phyloP scores from a whole-genome alignment of 2,329 filamentous ascomycete species.

The Remersonia thermophila region DNA sequence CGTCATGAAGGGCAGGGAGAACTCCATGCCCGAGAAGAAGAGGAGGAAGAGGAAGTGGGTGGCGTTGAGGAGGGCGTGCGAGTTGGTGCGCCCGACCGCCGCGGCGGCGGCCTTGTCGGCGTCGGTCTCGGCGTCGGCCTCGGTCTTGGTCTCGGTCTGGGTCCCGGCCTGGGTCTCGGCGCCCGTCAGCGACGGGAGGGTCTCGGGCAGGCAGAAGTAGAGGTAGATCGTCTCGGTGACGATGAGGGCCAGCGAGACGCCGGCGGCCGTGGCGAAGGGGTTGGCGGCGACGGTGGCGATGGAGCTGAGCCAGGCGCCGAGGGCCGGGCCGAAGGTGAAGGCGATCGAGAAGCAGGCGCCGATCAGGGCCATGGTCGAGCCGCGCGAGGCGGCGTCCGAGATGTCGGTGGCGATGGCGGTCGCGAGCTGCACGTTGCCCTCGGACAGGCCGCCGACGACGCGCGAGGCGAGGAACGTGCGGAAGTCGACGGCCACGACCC shows the following conservation, averaged over 20 bases:
- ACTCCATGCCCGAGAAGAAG: slow-evolving; percentile 97
- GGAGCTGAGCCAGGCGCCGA: slow-evolving; percentile 75
- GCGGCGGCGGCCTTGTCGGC: slow-evolving; percentile 12
- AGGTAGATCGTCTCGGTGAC: slow-evolving; percentile 80
- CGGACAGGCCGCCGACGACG: slow-evolving; percentile 81
- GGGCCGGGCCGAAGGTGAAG: slow-evolving; percentile 88
- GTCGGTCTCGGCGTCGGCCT: slow-evolving; percentile 3
- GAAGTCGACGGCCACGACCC: slow-evolving; percentile 90
- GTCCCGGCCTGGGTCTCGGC: too few relatives aligned
- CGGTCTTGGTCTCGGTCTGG: slow-evolving; percentile 12
- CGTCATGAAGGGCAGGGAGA: slow-evolving; percentile 93
- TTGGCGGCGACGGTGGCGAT: slow-evolving; percentile 72
- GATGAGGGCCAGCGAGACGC: slow-evolving; percentile 74
- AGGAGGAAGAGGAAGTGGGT: slow-evolving; percentile 86
- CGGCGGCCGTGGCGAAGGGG: slow-evolving; percentile 85
- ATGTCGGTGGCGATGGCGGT: slow-evolving; percentile 96
- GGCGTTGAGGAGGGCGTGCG: slow-evolving; percentile 67
- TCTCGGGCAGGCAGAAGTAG: slow-evolving; percentile 77
- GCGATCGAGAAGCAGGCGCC: slow-evolving; percentile 94
- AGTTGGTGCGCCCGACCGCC: slow-evolving; percentile 55
- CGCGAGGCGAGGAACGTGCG: slow-evolving; percentile 90
- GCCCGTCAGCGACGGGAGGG: slow-evolving; percentile 48
- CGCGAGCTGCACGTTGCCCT: slow-evolving; percentile 93
- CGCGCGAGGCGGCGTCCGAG: slow-evolving; percentile 70
- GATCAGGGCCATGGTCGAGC: slow-evolving; percentile 90